These are phyloP conservation scores for Plantago coronopus DNA, from an alignment of 305 asterid genomes.

Conservation along the genomic window DNA sequence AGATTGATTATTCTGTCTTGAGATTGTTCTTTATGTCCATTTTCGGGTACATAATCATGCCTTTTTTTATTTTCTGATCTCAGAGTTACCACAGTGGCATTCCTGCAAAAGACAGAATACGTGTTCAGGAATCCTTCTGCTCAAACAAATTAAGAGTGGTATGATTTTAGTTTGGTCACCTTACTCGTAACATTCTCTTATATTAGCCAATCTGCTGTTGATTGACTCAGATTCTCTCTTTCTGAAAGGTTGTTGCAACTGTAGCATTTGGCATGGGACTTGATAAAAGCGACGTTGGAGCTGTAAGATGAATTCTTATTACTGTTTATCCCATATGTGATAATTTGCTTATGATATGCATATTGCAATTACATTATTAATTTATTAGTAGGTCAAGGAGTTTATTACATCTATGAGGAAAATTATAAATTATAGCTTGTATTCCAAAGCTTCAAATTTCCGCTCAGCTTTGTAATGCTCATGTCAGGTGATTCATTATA, in stretches of 20 bases:
- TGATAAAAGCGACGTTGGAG: slow-evolving; percentile 92
- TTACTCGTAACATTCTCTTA: slow-evolving; percentile 10
- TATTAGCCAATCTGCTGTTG: slow-evolving; percentile 15
- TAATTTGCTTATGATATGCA: slow-evolving; percentile 3
- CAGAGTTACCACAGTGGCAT: slow-evolving; percentile 96
- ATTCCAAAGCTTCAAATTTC: slow-evolving; percentile 17
- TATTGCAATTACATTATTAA: background rate
- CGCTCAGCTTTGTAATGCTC: slow-evolving; percentile 21
- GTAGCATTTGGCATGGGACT: slow-evolving; percentile 99
- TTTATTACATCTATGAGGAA: background rate
- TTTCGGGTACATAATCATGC: slow-evolving; percentile 12
- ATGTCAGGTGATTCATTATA: slow-evolving; percentile 85
- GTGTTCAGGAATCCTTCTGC: slow-evolving; percentile 77
- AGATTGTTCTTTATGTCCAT: slow-evolving; percentile 19
- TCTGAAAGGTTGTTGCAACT: slow-evolving; percentile 91
- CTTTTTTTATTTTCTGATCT: slow-evolving; percentile 20
- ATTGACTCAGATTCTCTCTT: slow-evolving; percentile 27
- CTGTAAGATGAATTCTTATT: slow-evolving; percentile 54
- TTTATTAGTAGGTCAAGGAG: background rate
- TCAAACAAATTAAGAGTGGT: slow-evolving; percentile 91
- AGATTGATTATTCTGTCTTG: slow-evolving; percentile 22
- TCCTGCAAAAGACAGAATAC: slow-evolving; percentile 76
- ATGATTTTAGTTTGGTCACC: slow-evolving; percentile 27
- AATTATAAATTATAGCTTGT: slow-evolving; percentile 5
- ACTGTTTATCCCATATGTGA: slow-evolving; percentile 8